Evolutionary conservation across 345 rosid species (phyloP), one percentile per base, ranked within the genome.

Genomic region (Eutrema japonicum): DNA sequence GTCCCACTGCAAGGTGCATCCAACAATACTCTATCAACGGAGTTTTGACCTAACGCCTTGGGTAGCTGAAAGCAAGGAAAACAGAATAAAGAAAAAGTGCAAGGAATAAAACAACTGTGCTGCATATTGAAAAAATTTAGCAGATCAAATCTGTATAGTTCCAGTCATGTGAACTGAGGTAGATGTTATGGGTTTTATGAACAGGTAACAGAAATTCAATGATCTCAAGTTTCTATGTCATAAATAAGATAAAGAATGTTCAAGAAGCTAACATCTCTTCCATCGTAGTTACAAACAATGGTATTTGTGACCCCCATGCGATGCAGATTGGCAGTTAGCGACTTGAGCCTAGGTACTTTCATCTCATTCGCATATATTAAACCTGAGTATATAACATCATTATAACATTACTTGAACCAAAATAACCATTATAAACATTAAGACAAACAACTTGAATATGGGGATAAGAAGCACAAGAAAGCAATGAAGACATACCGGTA

Each of bases 1-100:
- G 97, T 94, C 35, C 99, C 99, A 81, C 97, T 91, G 77, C 99
- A 94, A 59, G 98, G 99, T 46, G 99, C 99, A 89, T 89, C 96
- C 72, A 94, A 80, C 87, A 91, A 68, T 41, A 90, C 96, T 79
- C 98, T 88, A 68, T 92, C 98, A 48, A 90, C 89, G 3, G 89
- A 66, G 55, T 87, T 88, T 54, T 78, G 77, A 61, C 98, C 96
- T 81, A 90, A 82, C 67, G 84, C 85, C 81, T 78, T 92, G 14
- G 93, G 87, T 53, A 92, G 83, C 98, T 92, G 88, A 82, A 76
- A 77, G 72, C 32, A 7, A 64, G 26, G 8, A 56, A 49, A 12
- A 63, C n/a, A 1, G n/a, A 9, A 38, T 51, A 56, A 50, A 59
- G 16, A 30, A 6, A 32, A 55, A 36, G 14, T 13, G 69, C 9